Percentiles rank a stretch among this genome's conserved stretches.
These are phyloP conservation scores for Aspergillus ruber DNA, from an alignment of 2,329 filamentous ascomycete genomes.

Conservation along the genomic window DNA sequence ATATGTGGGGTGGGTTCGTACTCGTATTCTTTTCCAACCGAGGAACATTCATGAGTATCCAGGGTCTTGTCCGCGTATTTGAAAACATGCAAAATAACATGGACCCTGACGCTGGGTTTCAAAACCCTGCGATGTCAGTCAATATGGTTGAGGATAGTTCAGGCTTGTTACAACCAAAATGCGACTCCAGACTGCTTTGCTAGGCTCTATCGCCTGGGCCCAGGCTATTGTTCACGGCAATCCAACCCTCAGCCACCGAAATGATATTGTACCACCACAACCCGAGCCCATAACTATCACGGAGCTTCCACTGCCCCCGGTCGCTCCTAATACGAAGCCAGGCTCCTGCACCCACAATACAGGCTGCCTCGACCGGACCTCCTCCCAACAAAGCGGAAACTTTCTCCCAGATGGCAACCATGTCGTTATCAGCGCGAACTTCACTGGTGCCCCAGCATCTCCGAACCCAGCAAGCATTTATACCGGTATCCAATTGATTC, in stretches of 20 bases:
- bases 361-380: constrained; percentile 29
- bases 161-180: not conserved
- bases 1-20: not conserved
- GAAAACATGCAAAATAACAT: too few relatives aligned
- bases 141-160: not conserved
- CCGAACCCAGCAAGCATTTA: constrained; percentile 40
- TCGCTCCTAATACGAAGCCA: constrained; percentile 13
- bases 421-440: constrained; percentile 35
- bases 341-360: constrained; percentile 32
- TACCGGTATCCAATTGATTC: constrained; percentile 35
- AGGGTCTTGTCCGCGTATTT: too few relatives aligned
- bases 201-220: not conserved
- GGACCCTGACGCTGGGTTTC: too few relatives aligned
- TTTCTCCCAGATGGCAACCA: constrained; percentile 43
- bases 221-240: not conserved
- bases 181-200: not conserved
- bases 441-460: constrained; percentile 37
- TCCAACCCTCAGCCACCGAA: not conserved
- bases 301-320: constrained; percentile 35
- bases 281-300: constrained; percentile 32
- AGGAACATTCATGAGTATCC: too few relatives aligned
- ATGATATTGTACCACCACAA: constrained; percentile 11
- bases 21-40: not conserved
- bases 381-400: constrained; percentile 22
- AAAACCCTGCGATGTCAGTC: not conserved